phyloP scores from a whole-genome alignment of 139 green algal species.

The Bryopsis sp. region DNA sequence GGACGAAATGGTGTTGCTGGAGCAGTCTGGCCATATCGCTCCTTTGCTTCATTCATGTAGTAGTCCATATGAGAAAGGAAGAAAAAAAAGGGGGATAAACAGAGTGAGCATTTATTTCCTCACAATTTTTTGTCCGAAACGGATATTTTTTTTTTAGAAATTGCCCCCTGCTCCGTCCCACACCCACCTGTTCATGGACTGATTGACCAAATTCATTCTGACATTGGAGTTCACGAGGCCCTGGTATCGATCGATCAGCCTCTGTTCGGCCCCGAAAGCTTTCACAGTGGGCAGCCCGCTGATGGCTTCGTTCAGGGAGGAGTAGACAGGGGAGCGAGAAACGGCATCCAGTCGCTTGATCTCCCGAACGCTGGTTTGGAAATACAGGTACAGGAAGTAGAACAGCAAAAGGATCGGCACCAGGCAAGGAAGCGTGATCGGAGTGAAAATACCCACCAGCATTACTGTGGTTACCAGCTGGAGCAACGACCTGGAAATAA shows the following conservation, averaged over 20 bases:
- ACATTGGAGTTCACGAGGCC: conserved; percentile 36
- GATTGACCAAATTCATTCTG: conserved; percentile 38
- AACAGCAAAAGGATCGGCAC: conserved; percentile 56
- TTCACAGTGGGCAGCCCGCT: conserved; percentile 59
- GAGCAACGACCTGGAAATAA: conserved; percentile 33
- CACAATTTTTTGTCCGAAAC: too few species aligned
- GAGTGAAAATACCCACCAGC: conserved; percentile 50
- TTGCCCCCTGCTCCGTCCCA: too few species aligned
- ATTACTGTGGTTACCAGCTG: conserved; percentile 52
- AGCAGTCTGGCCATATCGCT: too few species aligned
- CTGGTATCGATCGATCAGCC: conserved; percentile 26
- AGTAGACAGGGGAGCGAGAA: conserved; percentile 64
- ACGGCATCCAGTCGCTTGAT: conserved; percentile 77
- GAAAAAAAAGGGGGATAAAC: neutral
- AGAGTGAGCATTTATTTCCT: neutral
- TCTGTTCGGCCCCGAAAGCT: conserved; percentile 31
- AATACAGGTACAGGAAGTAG: conserved; percentile 54
- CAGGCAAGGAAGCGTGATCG: conserved; percentile 55
- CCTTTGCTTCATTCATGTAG: too few species aligned
- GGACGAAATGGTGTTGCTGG: too few species aligned
- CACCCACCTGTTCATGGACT: conserved; percentile 46
- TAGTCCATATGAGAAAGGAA: neutral
- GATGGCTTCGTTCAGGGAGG: conserved; percentile 62
- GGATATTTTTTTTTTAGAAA: too few species aligned
- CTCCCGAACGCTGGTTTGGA: conserved; percentile 50